phyloP scores from a whole-genome alignment of 768 basidiomycete genomes.

The Leccinum truebloodii region DNA sequence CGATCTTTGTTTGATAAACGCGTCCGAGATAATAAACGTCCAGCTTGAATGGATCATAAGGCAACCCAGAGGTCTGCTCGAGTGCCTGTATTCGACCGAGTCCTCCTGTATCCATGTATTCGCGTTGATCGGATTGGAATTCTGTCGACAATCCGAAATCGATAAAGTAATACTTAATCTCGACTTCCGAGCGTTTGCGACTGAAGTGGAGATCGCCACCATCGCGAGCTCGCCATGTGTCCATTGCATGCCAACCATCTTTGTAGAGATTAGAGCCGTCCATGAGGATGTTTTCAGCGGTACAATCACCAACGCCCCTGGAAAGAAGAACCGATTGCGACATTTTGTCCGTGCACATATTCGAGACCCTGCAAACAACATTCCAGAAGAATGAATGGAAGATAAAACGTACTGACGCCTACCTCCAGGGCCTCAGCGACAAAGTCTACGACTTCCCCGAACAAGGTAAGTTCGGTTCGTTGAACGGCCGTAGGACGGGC shows the following conservation, averaged over 20 bases:
- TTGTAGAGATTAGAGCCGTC: conserved; percentile 19
- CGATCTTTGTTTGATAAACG: conserved; percentile 22
- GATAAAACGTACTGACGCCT: no score
- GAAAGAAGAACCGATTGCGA: no score
- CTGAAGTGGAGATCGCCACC: neutral
- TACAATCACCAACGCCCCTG: no score
- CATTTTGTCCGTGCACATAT: no score
- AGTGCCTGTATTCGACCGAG: conserved; percentile 21
- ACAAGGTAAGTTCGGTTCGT: no score
- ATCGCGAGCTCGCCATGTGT: conserved; percentile 10
- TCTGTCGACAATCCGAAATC: conserved; percentile 37
- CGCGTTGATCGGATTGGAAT: no score
- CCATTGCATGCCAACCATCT: conserved; percentile 28
- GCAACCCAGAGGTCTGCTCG: conserved; percentile 19
- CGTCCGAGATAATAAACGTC: conserved; percentile 33
- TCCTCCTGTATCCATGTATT: neutral
- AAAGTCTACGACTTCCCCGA: no score
- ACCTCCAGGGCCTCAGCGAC: no score
- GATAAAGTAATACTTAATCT: conserved; percentile 36
- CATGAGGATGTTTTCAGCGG: no score
- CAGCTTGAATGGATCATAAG: conserved; percentile 33
- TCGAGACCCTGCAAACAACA: no score
- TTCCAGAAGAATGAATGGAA: no score
- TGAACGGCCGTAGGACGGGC: no score
- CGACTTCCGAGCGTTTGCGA: conserved; percentile 27